phyloP scores from a whole-genome alignment of 306 rosid genomes.

The Sicyos edulis region DNA sequence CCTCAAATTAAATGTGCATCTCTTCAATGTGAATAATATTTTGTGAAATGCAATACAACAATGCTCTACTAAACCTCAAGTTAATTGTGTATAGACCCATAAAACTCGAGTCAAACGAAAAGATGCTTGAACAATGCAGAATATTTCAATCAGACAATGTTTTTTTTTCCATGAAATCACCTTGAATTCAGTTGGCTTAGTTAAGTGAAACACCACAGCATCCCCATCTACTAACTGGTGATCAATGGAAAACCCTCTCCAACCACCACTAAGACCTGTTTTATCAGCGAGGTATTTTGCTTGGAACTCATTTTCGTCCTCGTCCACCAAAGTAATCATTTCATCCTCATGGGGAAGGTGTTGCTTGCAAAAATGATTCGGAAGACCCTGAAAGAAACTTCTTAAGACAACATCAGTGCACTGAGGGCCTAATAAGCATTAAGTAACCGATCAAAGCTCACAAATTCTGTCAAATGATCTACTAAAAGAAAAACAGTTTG shows the following conservation, averaged over 20 bases:
- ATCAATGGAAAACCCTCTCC: slow-evolving; percentile 52
- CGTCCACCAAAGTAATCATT: slow-evolving; percentile 36
- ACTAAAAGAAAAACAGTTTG: not conserved
- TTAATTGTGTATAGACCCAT: not conserved
- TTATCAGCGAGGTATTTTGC: slow-evolving; percentile 33
- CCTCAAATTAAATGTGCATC: too few species aligned
- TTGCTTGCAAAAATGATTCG: slow-evolving; percentile 36
- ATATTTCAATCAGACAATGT: not conserved
- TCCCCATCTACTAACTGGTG: slow-evolving; percentile 62
- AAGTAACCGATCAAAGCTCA: slow-evolving; percentile 6
- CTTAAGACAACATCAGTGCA: not conserved
- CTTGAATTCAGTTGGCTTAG: slow-evolving; percentile 43
- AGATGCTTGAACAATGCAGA: not conserved
- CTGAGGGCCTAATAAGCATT: not conserved
- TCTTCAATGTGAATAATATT: not conserved
- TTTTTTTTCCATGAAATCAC: slow-evolving; percentile 21
- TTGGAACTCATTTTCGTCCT: slow-evolving; percentile 34
- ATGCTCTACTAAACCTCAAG: not conserved
- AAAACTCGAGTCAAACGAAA: not conserved
- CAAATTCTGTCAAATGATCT: not conserved
- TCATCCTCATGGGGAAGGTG: slow-evolving; percentile 35
- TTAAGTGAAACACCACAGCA: slow-evolving; percentile 53
- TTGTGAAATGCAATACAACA: not conserved
- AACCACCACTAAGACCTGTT: slow-evolving; percentile 50
- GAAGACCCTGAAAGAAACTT: slow-evolving; percentile 36